Percentiles rank a stretch among this genome's conserved stretches.
Evolutionary conservation across 2,329 filamentous ascomycete genomes (phyloP).

Genomic region (Neopestalotiopsis clavispora): DNA sequence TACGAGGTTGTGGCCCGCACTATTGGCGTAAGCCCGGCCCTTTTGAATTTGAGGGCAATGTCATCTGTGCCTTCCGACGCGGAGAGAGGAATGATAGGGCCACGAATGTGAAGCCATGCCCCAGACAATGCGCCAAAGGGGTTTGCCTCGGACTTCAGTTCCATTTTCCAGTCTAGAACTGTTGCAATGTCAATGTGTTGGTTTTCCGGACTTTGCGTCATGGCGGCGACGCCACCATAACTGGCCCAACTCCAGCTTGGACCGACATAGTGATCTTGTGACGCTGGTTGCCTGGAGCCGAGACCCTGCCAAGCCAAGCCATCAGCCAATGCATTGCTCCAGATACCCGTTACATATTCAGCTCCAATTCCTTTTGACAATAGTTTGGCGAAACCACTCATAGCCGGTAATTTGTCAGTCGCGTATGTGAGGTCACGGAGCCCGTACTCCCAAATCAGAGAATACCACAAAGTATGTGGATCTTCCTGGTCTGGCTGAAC

Average conservation of each 20-base stretch:
- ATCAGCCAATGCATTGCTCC: conserved; percentile 21
- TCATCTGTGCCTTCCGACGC: not conserved
- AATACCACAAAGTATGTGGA: not conserved
- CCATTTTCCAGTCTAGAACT: conserved; percentile 20
- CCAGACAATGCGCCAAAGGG: conserved; percentile 23
- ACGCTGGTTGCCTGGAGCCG: not conserved
- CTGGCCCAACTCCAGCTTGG: conserved; percentile 29
- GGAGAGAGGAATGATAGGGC: conserved; percentile 15
- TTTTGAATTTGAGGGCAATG: not conserved
- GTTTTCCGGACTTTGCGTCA: no score
- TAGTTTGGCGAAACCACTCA: conserved; percentile 23
- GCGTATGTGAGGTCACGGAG: conserved; percentile 18
- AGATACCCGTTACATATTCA: conserved; percentile 24
- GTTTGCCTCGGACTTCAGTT: conserved; percentile 19
- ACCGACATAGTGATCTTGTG: conserved; percentile 19
- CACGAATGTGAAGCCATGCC: conserved; percentile 24
- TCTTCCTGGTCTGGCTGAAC: not conserved
- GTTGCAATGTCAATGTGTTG: conserved; percentile 16
- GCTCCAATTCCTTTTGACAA: conserved; percentile 16
- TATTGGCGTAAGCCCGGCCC: not conserved
- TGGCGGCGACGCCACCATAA: conserved; percentile 21
- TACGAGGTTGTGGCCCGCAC: not conserved
- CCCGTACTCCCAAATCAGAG: not conserved
- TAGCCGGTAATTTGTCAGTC: conserved; percentile 24
- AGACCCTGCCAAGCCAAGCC: conserved; percentile 23